Evolutionary conservation across 441 rosid genomes (phyloP).

Genomic region (Theobroma grandiflorum): DNA sequence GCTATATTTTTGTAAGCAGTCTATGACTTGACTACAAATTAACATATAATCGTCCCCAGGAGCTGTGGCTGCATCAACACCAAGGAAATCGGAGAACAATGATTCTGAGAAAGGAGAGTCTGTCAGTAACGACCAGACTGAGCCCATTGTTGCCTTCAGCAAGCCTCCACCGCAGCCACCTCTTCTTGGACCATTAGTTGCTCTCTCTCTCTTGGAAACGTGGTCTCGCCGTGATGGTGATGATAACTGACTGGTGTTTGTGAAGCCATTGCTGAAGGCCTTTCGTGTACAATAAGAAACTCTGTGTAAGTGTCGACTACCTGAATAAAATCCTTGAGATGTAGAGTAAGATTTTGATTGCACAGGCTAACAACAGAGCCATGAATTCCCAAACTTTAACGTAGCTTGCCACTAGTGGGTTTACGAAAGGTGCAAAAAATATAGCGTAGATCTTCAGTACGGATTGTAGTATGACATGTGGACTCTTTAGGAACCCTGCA

Average conservation of each 20-base stretch:
- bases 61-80: slow-evolving; percentile 45
- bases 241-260: slow-evolving; percentile 35
- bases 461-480: slow-evolving; percentile 49
- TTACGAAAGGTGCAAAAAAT: slow-evolving; percentile 56
- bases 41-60: slow-evolving; percentile 37
- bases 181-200: slow-evolving; percentile 56
- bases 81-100: slow-evolving; percentile 39
- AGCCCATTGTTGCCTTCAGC: slow-evolving; percentile 62
- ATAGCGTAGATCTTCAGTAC: slow-evolving; percentile 43
- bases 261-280: not conserved
- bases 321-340: slow-evolving; percentile 46
- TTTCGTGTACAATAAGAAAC: slow-evolving; percentile 2
- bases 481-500: slow-evolving; percentile 79
- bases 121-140: slow-evolving; percentile 38
- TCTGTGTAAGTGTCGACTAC: slow-evolving; percentile 33
- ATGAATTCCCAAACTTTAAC: slow-evolving; percentile 50
- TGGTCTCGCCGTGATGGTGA: slow-evolving; percentile 56
- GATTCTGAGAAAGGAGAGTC: slow-evolving; percentile 26
- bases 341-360: slow-evolving; percentile 44
- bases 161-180: slow-evolving; percentile 67
- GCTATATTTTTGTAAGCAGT: not conserved
- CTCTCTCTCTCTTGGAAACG: slow-evolving; percentile 56
- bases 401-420: slow-evolving; percentile 60
- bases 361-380: slow-evolving; percentile 41
- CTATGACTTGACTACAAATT: not conserved